A percentile compares a stretch with the other conserved stretches of the same genome.
Evolutionary conservation across 192 early-diverging fungal species (phyloP).

Genomic region (Rhizoclosmatium sp.): DNA sequence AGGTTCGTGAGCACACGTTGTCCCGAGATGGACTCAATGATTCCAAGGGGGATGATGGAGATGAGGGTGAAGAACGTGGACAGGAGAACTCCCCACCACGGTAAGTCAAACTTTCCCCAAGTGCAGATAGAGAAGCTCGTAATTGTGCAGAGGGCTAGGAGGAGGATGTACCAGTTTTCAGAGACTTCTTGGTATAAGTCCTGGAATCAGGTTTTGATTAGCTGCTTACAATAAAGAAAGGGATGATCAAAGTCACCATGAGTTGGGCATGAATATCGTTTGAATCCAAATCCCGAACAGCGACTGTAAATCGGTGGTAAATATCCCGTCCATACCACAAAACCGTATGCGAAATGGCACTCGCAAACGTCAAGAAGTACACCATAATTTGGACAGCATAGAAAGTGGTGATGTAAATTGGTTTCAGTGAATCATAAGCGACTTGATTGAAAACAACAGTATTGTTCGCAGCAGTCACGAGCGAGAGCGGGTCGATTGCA

Average conservation of each 20-base stretch:
- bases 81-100: constrained; percentile 44
- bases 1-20: constrained; percentile 64
- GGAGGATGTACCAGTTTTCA: constrained; percentile 35
- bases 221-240: neutral
- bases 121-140: constrained; percentile 13
- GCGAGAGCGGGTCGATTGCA: constrained; percentile 23
- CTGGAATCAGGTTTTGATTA: neutral
- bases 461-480: constrained; percentile 27
- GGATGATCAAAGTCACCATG: constrained; percentile 24
- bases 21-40: constrained; percentile 67
- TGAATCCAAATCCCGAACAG: constrained; percentile 38
- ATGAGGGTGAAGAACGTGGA: constrained; percentile 53
- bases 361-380: constrained; percentile 57
- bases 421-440: constrained; percentile 23
- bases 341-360: constrained; percentile 65
- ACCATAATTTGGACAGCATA: constrained; percentile 40
- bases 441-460: constrained; percentile 29
- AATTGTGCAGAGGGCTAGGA: constrained; percentile 8
- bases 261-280: constrained; percentile 40
- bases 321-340: constrained; percentile 64
- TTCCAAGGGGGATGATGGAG: constrained; percentile 70
- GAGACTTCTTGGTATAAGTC: constrained; percentile 44
- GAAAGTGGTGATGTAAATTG: constrained; percentile 37
- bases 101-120: constrained; percentile 42
- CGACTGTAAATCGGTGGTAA: constrained; percentile 20